phyloP scores from a whole-genome alignment of 345 rosid genomes.

The Chamaenerion angustifolium region DNA sequence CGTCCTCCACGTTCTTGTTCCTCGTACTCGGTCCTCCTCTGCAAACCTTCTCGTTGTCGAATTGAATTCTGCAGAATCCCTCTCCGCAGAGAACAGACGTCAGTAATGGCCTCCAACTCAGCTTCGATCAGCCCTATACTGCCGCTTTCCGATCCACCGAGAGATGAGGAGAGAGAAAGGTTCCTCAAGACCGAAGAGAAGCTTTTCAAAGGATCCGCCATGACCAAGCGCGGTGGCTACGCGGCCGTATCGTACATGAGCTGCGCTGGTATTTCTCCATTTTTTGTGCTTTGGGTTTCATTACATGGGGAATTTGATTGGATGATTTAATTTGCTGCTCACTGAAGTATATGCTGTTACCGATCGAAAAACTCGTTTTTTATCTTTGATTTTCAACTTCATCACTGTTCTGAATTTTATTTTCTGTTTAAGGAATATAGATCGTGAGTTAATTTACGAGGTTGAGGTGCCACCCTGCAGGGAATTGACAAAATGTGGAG shows the following conservation, averaged over 20 bases:
- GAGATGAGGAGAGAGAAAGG: slow-evolving; percentile 40
- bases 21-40: background rate
- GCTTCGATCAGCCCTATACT: slow-evolving; percentile 32
- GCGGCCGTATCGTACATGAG: slow-evolving; percentile 93
- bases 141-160: slow-evolving; percentile 53
- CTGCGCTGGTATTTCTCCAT: slow-evolving; percentile 50
- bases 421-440: too few relatives aligned
- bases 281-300: background rate
- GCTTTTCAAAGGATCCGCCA: slow-evolving; percentile 78
- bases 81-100: slow-evolving; percentile 1
- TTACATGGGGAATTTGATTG: background rate
- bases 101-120: slow-evolving; percentile 28
- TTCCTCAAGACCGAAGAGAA: slow-evolving; percentile 49
- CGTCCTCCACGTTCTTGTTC: background rate
- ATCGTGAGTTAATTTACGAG: too few relatives aligned
- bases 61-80: too few relatives aligned
- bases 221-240: slow-evolving; percentile 78
- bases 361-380: too few relatives aligned
- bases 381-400: too few relatives aligned
- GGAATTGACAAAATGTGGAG: too few relatives aligned
- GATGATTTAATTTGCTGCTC: too few relatives aligned
- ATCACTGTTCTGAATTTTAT: too few relatives aligned
- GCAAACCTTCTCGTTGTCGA: background rate
- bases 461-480: too few relatives aligned
- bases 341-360: too few relatives aligned